Base-by-base conservation (phyloP, 2,329 filamentous ascomycete genomes). In the Colletotrichum incanum region DNA sequence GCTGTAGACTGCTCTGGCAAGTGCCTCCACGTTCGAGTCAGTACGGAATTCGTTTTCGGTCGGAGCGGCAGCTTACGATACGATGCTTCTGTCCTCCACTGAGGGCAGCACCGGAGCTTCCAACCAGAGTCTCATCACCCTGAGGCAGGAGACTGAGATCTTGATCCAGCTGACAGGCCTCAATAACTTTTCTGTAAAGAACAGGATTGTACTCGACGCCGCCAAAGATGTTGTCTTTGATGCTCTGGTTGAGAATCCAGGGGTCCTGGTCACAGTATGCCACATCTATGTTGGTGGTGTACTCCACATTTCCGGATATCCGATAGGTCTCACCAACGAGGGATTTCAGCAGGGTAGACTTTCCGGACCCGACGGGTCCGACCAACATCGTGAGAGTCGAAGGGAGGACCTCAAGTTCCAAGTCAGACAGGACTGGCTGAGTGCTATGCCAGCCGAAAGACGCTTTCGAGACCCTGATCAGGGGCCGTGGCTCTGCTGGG, bases 261-360 rank as follows among this genome's bases (percentile, higher is more conserved):
- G 64, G 75, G 31, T 78, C 78, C 76, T 26, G 80, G 75, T 6
- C 75, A 69, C 75, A 83, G 73, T 67, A 76, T 55, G 67, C 78
- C 1, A 78, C 75, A 8, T 75, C 45, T 61, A 71, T 12, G 14
- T 73, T 5, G 58, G 68, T 26, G 28, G 74, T 55, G 14, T 75
- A 59, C 1, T 72, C 18, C 4, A 77, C 65, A 14, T 65, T 23
- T 64, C 69, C 45, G 54, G 67, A 18, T 50, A 55, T 16, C 71
- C 54, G 26, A n/a, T 59, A 41, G 20, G 75, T 74, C 64, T 81
- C 80, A 6, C 79, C 78, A 0, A 81, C 77, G 0, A 83, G 65
- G 14, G 78, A 74, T 50, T 80, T 77, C 31, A 82, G 66, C 0
- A 82, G 68, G 1, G 80, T 80, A 3, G 79, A 80, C 67, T 84